Conservation (phyloP, 2,329 filamentous ascomycete species). For the Nannizzia gypsea region DNA sequence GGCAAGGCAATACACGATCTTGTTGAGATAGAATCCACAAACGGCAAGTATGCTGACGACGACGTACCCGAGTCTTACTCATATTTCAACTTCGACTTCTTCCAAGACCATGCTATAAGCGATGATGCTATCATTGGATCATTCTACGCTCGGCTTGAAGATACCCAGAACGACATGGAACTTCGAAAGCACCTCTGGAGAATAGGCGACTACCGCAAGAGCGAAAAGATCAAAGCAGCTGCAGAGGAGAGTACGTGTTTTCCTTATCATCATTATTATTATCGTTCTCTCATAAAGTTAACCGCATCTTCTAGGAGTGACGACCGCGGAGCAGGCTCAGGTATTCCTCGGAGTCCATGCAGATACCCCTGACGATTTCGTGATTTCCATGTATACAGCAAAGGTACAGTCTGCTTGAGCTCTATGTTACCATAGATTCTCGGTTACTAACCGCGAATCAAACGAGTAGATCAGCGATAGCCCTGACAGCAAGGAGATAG, state of each 20-base stretch:
- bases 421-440: not conserved
- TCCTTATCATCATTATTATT: not conserved
- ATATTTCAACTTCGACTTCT: conserved; percentile 43
- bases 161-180: conserved; percentile 46
- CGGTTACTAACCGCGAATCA: not conserved
- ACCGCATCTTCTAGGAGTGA: conserved; percentile 32
- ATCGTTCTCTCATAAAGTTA: not conserved
- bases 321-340: conserved; percentile 53
- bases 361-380: conserved; percentile 44
- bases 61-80: conserved; percentile 49
- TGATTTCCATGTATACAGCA: conserved; percentile 45
- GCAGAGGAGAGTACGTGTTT: conserved; percentile 41
- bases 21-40: conserved; percentile 46
- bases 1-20: conserved; percentile 44
- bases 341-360: conserved; percentile 46
- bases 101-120: conserved; percentile 33
- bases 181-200: conserved; percentile 45
- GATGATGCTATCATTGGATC: conserved; percentile 52
- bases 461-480: conserved; percentile 39
- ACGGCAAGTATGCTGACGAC: conserved; percentile 45
- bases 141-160: conserved; percentile 48
- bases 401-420: conserved; percentile 35
- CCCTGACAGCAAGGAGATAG: conserved; percentile 38
- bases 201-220: conserved; percentile 48
- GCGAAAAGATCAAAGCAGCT: conserved; percentile 45